Conservation (phyloP, 2,329 filamentous ascomycete species). For the Monosporascus sp. region DNA sequence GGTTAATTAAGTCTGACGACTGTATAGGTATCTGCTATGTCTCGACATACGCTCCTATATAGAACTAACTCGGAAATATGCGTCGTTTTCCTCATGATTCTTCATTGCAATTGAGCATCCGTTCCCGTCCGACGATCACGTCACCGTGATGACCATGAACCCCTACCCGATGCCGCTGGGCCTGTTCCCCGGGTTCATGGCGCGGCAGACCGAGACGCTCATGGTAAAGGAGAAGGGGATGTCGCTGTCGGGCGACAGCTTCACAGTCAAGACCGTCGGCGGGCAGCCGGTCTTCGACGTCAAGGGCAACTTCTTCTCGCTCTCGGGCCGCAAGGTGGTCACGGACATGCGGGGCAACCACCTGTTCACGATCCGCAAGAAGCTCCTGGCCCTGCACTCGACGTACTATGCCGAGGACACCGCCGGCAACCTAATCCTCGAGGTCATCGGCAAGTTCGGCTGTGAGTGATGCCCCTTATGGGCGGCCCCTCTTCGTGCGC, state of each 20-base stretch:
- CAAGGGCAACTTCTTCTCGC: constrained; percentile 47
- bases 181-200: constrained; percentile 35
- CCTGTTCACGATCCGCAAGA: constrained; percentile 55
- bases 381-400: constrained; percentile 44
- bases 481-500: too few species aligned
- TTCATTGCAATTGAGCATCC: too few species aligned
- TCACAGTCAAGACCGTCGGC: constrained; percentile 53
- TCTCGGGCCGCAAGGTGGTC: constrained; percentile 53
- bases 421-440: constrained; percentile 42
- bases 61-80: too few species aligned
- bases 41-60: too few species aligned
- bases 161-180: constrained; percentile 22
- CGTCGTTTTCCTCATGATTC: too few species aligned
- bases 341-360: constrained; percentile 47
- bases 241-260: constrained; percentile 59
- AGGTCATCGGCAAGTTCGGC: constrained; percentile 51
- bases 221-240: constrained; percentile 57
- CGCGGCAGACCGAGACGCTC: constrained; percentile 41
- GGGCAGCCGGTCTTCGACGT: constrained; percentile 52
- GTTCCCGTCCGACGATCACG: too few species aligned
- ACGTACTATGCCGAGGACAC: constrained; percentile 47
- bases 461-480: constrained; percentile 32
- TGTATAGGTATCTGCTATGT: too few species aligned
- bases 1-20: too few species aligned
- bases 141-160: not conserved